Evolutionary conservation across 371 early-diverging fungal species (phyloP).

Genomic region (Ordospora pajunii): DNA sequence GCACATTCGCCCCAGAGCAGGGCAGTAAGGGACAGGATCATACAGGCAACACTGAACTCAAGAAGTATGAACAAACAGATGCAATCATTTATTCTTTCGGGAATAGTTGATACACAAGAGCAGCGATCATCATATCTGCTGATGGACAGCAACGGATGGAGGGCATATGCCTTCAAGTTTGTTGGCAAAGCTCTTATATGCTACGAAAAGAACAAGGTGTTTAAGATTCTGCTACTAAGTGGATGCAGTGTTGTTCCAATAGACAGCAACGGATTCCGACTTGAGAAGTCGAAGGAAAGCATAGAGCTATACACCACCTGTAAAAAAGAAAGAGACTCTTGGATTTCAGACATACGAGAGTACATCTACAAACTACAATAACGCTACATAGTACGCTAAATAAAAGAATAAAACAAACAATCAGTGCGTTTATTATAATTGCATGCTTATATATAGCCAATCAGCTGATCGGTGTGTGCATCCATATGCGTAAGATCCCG

Average conservation of each 20-base stretch:
- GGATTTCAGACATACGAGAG: constrained; percentile 7
- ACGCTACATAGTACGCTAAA: neutral
- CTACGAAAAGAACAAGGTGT: constrained; percentile 12
- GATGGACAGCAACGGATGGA: constrained; percentile 7
- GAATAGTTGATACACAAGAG: neutral
- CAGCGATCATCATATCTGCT: constrained; percentile 12
- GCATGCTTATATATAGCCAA: neutral
- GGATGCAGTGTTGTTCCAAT: neutral
- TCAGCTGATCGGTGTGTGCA: neutral
- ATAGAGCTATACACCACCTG: constrained; percentile 14
- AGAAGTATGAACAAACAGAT: neutral
- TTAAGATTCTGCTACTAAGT: constrained; percentile 7
- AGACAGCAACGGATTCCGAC: neutral
- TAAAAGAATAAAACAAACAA: neutral
- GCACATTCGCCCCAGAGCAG: neutral
- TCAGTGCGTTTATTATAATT: neutral
- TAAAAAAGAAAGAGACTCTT: constrained; percentile 21
- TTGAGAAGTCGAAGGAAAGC: neutral
- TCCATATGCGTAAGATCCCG: neutral
- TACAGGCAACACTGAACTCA: neutral
- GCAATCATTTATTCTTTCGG: constrained; percentile 17
- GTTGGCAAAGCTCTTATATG: constrained; percentile 31
- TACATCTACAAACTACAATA: constrained; percentile 4
- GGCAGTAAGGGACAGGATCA: neutral
- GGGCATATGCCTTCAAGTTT: constrained; percentile 14